Percentiles rank a stretch among this genome's conserved stretches.
These are phyloP conservation scores for Protostelium mycophagum DNA, from an alignment of 78 protist species.

Conservation along the genomic window DNA sequence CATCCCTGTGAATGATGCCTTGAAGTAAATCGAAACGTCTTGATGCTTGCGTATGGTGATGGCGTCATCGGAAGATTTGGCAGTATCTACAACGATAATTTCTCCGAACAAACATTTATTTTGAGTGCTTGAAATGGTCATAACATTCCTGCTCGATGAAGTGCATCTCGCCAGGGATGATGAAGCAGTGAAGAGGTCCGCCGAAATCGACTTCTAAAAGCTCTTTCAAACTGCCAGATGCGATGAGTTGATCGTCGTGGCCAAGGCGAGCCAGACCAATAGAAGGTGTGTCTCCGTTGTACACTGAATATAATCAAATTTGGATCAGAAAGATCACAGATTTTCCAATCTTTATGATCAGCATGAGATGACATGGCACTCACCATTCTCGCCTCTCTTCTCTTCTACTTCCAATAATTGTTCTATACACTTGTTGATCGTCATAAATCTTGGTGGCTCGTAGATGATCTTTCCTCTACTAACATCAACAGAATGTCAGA, in stretches of 20 bases:
- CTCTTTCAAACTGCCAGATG: conserved; percentile 72
- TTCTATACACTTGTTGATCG: conserved; percentile 76
- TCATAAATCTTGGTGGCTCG: conserved; percentile 98
- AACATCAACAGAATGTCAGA: not conserved
- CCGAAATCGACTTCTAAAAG: conserved; percentile 86
- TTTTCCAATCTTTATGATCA: not conserved
- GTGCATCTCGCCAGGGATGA: conserved; percentile 79
- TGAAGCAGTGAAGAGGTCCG: conserved; percentile 84
- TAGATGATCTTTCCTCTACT: conserved; percentile 84
- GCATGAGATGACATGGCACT: not conserved
- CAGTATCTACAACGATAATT: too few relatives aligned
- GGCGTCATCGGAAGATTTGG: too few relatives aligned
- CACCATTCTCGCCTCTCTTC: conserved; percentile 8
- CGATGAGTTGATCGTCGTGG: conserved; percentile 68
- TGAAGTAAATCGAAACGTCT: too few relatives aligned
- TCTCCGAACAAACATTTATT: too few relatives aligned
- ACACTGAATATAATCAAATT: conserved; percentile 4
- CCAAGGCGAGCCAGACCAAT: conserved; percentile 95
- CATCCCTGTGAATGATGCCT: too few relatives aligned
- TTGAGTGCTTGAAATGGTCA: conserved; percentile 1
- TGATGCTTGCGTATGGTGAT: too few relatives aligned
- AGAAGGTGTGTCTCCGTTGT: conserved; percentile 39
- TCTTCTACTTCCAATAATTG: conserved; percentile 87
- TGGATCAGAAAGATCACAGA: not conserved
- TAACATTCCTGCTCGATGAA: conserved; percentile 63